Percentiles rank a stretch among this genome's conserved stretches.
Evolutionary conservation across 345 rosid species (phyloP).

Genomic region (Draba incana): DNA sequence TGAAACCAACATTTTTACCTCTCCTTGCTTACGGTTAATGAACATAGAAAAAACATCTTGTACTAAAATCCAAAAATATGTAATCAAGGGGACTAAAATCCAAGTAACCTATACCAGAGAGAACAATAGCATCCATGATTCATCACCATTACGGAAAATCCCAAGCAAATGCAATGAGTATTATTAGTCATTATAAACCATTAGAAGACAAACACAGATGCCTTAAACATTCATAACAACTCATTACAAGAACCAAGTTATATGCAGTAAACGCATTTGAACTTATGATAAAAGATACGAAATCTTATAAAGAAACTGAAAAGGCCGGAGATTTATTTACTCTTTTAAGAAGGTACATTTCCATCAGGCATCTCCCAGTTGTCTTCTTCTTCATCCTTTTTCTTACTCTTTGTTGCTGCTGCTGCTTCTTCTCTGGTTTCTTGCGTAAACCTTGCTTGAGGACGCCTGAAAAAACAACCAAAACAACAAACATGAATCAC

Average conservation of each 20-base stretch:
- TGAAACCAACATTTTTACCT: background rate
- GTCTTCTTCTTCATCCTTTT: slow-evolving; percentile 64
- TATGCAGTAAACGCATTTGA: slow-evolving; percentile 21
- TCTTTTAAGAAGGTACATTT: slow-evolving; percentile 51
- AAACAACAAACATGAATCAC: slow-evolving; percentile 6
- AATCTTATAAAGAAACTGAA: background rate
- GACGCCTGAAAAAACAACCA: slow-evolving; percentile 50
- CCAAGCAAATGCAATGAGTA: background rate
- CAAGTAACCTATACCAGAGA: slow-evolving; percentile 8
- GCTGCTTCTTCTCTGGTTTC: slow-evolving; percentile 50
- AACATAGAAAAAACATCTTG: background rate
- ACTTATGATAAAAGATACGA: slow-evolving; percentile 6
- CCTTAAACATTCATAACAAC: slow-evolving; percentile 10
- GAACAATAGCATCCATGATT: background rate
- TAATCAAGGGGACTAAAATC: background rate
- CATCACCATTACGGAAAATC: background rate
- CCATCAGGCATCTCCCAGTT: slow-evolving; percentile 92
- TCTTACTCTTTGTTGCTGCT: slow-evolving; percentile 50
- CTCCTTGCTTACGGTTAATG: slow-evolving; percentile 20
- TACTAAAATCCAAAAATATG: background rate
- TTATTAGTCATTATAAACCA: background rate
- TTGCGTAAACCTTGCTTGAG: slow-evolving; percentile 42
- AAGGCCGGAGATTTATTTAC: slow-evolving; percentile 18
- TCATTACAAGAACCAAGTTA: slow-evolving; percentile 33
- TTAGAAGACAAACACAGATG: slow-evolving; percentile 6